Evolutionary conservation across 345 rosid genomes (phyloP).

Genomic region (Populus ilicifolia): DNA sequence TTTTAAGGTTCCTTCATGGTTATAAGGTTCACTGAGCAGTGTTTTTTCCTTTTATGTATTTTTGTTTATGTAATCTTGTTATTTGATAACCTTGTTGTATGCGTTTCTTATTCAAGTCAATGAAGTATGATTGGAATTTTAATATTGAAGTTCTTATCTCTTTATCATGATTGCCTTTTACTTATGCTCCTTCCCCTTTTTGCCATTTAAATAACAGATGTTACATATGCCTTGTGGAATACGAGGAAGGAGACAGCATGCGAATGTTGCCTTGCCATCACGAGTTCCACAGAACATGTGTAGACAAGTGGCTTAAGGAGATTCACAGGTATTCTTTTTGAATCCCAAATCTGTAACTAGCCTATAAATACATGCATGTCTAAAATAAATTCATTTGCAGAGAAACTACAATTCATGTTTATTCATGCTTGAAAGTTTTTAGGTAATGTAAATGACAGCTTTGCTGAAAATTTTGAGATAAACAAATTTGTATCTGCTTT

Average conservation of each 20-base stretch:
- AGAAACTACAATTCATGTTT: neutral
- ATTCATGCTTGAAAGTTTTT: neutral
- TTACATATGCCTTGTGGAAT: conserved; percentile 95
- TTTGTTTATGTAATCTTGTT: neutral
- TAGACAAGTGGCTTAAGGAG: conserved; percentile 98
- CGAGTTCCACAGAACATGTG: conserved; percentile 74
- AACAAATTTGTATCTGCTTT: neutral
- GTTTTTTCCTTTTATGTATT: neutral
- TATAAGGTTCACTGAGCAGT: neutral
- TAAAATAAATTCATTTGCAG: neutral
- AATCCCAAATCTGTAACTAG: neutral
- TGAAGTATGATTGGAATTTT: neutral
- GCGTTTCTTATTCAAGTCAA: neutral
- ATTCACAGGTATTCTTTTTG: conserved; percentile 69
- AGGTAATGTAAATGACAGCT: neutral
- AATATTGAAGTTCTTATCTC: neutral
- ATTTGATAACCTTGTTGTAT: neutral
- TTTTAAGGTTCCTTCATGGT: neutral
- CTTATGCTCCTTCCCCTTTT: neutral
- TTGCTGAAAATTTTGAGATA: neutral
- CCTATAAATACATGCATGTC: neutral
- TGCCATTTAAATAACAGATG: conserved; percentile 46
- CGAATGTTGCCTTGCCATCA: conserved; percentile 87
- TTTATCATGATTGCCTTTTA: neutral
- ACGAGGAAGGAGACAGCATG: conserved; percentile 85